Evolutionary conservation across 2,329 filamentous ascomycete genomes (phyloP).

Genomic region (Alternaria sp.): DNA sequence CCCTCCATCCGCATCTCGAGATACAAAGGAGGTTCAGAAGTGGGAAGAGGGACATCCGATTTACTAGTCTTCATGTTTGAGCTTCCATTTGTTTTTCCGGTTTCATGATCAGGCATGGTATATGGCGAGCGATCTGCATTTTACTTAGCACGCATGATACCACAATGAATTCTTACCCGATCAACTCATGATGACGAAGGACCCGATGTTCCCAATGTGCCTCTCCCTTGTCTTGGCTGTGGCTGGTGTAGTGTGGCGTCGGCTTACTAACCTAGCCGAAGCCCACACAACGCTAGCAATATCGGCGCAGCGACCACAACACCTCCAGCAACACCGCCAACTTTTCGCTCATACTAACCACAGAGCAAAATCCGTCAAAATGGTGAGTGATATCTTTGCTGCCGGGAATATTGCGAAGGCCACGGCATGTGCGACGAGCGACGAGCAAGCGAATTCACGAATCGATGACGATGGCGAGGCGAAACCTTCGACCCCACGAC

Average conservation of each 20-base stretch:
- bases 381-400: slow-evolving; percentile 43
- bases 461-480: slow-evolving; percentile 34
- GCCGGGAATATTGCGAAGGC: slow-evolving; percentile 3
- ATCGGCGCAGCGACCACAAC: slow-evolving; percentile 29
- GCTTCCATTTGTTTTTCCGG: slow-evolving; percentile 7
- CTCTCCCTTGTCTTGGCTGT: not conserved
- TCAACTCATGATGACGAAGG: not conserved
- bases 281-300: slow-evolving; percentile 44
- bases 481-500: slow-evolving; percentile 25
- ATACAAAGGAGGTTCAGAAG: slow-evolving; percentile 44
- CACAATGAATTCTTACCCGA: slow-evolving; percentile 22
- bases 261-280: slow-evolving; percentile 44
- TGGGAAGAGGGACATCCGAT: slow-evolving; percentile 61
- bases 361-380: slow-evolving; percentile 52
- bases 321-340: slow-evolving; percentile 47
- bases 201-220: not conserved
- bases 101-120: not conserved
- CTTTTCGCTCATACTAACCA: slow-evolving; percentile 47
- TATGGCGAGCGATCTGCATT: slow-evolving; percentile 5
- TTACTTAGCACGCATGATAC: slow-evolving; percentile 39
- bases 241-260: slow-evolving; percentile 25
- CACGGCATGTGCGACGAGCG: slow-evolving; percentile 40
- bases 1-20: slow-evolving; percentile 39
- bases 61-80: slow-evolving; percentile 47
- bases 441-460: slow-evolving; percentile 36